These are phyloP conservation scores for Lavandula angustifolia DNA, from an alignment of 257 asterid genomes.

Conservation along the genomic window DNA sequence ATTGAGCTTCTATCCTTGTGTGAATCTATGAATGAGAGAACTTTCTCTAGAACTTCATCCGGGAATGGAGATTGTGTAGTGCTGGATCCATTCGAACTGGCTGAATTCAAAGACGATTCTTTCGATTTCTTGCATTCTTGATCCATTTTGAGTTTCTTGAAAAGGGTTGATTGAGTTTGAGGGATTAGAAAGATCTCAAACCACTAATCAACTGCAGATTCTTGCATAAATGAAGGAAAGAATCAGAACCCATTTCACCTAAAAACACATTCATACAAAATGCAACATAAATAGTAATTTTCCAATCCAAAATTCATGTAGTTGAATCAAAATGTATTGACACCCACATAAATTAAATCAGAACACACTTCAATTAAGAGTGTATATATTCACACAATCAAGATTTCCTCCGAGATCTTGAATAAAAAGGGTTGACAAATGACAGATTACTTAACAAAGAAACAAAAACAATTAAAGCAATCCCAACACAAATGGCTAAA, in stretches of 20 bases:
- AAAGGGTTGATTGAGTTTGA: conserved; percentile 33
- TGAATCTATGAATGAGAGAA: conserved; percentile 55
- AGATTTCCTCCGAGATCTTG: neutral
- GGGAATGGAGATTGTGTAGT: conserved; percentile 52
- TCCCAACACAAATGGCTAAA: neutral
- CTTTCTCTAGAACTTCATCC: conserved; percentile 74
- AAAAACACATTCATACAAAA: conserved; percentile 8
- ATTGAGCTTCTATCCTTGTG: conserved; percentile 69
- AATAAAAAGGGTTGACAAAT: neutral
- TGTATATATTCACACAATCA: neutral
- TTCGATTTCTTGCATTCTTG: conserved; percentile 46
- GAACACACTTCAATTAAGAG: conserved; percentile 6
- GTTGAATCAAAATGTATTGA: neutral
- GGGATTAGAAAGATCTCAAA: conserved; percentile 33
- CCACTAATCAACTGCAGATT: conserved; percentile 34
- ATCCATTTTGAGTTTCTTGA: conserved; percentile 49
- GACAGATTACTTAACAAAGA: conserved; percentile 12
- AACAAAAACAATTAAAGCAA: neutral
- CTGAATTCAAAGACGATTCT: conserved; percentile 37
- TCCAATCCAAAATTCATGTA: neutral
- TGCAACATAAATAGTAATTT: neutral
- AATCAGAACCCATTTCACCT: conserved; percentile 26
- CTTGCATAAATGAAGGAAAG: conserved; percentile 15
- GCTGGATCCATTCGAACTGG: conserved; percentile 39
- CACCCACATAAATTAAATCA: neutral